Percentiles rank a stretch among this genome's conserved stretches.
phyloP scores from a whole-genome alignment of 2,329 filamentous ascomycete genomes.

The Aspergillus bombycis region DNA sequence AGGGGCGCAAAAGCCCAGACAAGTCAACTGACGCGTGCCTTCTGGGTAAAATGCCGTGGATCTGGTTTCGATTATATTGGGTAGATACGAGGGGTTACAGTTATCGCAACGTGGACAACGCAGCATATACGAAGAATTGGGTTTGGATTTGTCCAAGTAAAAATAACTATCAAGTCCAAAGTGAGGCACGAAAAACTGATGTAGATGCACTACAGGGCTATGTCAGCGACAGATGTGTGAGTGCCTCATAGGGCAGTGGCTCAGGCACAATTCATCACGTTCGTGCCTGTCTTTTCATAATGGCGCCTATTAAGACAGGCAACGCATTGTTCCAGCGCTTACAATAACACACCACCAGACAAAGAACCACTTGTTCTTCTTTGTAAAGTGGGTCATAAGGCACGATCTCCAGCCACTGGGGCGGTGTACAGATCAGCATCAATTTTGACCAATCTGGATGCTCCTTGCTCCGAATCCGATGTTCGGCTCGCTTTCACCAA shows the following conservation, averaged over 20 bases:
- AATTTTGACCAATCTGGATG: not conserved
- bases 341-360: not conserved
- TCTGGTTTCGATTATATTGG: conserved; percentile 44
- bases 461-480: not conserved
- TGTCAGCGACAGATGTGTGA: conserved; percentile 8
- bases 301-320: conserved; percentile 2
- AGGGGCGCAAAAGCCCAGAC: conserved; percentile 43
- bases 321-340: not conserved
- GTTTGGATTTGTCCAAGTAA: conserved; percentile 10
- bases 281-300: not conserved
- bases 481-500: not conserved
- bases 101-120: conserved; percentile 3
- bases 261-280: not conserved
- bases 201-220: conserved; percentile 4
- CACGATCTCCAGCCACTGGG: conserved; percentile 25
- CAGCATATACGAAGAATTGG: conserved; percentile 6
- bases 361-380: conserved; percentile 5
- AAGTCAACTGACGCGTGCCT: conserved; percentile 42
- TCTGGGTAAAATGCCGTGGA: conserved; percentile 50
- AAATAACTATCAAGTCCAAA: conserved; percentile 13
- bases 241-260: conserved; percentile 4
- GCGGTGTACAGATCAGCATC: conserved; percentile 25
- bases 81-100: conserved; percentile 18
- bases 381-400: conserved; percentile 15
- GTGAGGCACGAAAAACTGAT: conserved; percentile 15